phyloP scores from a whole-genome alignment of 2,329 filamentous ascomycete genomes.

The Penicillium sp. region DNA sequence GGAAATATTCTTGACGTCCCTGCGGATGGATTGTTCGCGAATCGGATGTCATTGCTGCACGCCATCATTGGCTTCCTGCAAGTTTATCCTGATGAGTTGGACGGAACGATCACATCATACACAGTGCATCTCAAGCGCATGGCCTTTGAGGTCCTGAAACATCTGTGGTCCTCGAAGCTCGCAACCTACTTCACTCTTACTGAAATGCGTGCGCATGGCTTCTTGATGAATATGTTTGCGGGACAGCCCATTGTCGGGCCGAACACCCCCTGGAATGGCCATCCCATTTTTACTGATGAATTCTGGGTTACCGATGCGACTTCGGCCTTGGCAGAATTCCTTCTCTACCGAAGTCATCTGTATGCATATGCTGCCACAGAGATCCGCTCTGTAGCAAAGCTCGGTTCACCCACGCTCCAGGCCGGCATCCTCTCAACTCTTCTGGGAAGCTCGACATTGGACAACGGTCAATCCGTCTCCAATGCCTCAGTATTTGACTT shows the following conservation, averaged over 20 bases:
- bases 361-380: slow-evolving; percentile 87
- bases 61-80: slow-evolving; percentile 73
- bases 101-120: slow-evolving; percentile 66
- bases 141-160: slow-evolving; percentile 72
- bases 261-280: slow-evolving; percentile 73
- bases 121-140: slow-evolving; percentile 70
- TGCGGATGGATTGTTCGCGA: slow-evolving; percentile 70
- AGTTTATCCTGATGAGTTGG: slow-evolving; percentile 67
- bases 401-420: slow-evolving; percentile 71
- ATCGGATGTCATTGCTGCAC: slow-evolving; percentile 79
- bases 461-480: slow-evolving; percentile 66
- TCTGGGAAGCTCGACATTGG: slow-evolving; percentile 70
- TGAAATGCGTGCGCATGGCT: slow-evolving; percentile 77
- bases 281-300: slow-evolving; percentile 61
- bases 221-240: slow-evolving; percentile 76
- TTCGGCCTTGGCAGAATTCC: slow-evolving; percentile 72
- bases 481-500: slow-evolving; percentile 86
- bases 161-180: slow-evolving; percentile 81
- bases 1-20: slow-evolving; percentile 71
- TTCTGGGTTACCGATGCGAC: slow-evolving; percentile 73
- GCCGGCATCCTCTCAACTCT: slow-evolving; percentile 68
- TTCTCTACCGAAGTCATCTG: slow-evolving; percentile 74
- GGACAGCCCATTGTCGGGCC: slow-evolving; percentile 71
- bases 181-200: slow-evolving; percentile 74
- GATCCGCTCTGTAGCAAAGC: slow-evolving; percentile 74